Percentiles rank a stretch among this genome's conserved stretches.
Conservation (phyloP, 805 yeast species). For the Sungouiozyma intestinalis region DNA sequence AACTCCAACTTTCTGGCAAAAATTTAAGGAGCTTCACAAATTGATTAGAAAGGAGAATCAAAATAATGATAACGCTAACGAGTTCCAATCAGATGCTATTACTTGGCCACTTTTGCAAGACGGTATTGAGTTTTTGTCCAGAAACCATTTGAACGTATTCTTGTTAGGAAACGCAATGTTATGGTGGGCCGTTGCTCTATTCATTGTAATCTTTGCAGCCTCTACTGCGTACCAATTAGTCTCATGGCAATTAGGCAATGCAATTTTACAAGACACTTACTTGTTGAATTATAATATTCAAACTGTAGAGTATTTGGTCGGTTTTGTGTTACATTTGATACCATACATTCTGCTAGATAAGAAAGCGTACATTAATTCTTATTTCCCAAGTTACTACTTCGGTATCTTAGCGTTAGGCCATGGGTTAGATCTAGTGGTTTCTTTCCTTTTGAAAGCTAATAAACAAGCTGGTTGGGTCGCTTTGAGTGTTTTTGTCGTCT, state of each 20-base stretch:
- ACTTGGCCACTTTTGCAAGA: slow-evolving; percentile 67
- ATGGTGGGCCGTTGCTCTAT: slow-evolving; percentile 62
- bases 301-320: slow-evolving; percentile 48
- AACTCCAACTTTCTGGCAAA: slow-evolving; percentile 42
- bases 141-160: slow-evolving; percentile 47
- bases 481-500: slow-evolving; percentile 38
- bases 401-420: slow-evolving; percentile 69
- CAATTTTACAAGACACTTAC: slow-evolving; percentile 38
- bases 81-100: slow-evolving; percentile 57
- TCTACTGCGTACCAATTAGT: slow-evolving; percentile 36
- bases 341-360: slow-evolving; percentile 83
- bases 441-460: slow-evolving; percentile 33
- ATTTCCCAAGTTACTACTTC: slow-evolving; percentile 85
- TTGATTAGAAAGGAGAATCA: slow-evolving; percentile 62
- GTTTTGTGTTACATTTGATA: slow-evolving; percentile 63
- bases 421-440: slow-evolving; percentile 41
- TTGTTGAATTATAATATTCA: slow-evolving; percentile 57
- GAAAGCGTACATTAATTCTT: slow-evolving; percentile 86
- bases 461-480: slow-evolving; percentile 36
- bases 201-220: slow-evolving; percentile 39
- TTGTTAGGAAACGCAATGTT: slow-evolving; percentile 65
- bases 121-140: slow-evolving; percentile 71
- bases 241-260: slow-evolving; percentile 57
- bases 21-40: slow-evolving; percentile 53
- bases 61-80: slow-evolving; percentile 31